Evolutionary conservation across 768 basidiomycete species (phyloP), one percentile per base, ranked within the genome.

Genomic region (Phaffia tasmanica): DNA sequence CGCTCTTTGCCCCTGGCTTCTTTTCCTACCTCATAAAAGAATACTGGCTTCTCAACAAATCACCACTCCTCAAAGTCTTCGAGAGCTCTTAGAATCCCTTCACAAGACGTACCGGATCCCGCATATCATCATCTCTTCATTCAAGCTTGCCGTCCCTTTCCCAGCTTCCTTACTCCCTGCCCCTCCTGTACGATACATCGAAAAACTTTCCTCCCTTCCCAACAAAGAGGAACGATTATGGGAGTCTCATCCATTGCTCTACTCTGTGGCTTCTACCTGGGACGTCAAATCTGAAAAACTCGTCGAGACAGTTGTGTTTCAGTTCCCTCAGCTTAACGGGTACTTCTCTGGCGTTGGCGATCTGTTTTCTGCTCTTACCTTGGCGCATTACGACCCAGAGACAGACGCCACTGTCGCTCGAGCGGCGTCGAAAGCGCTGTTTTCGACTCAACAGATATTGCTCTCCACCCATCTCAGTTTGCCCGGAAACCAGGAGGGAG

Each of bases 291-390:
- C 2, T 15, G 47, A 46, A n/a, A 8, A 46, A 47, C 59, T 16
- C 7, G 54, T 67, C 46, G 21, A 35, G n/a, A 67, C 66, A 18
- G 58, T 57, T 35, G n/a, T 69, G 23, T 84, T 84, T 72, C 81
- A 80, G 54, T 84, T 99, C 11, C 86, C 86, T 2, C 81, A 86
- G 32, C 81, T 97, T 55, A 83, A 86, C 6, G 93, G 92, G 15
- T 95, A 97, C 78, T 98, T 92, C 75, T 87, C 89, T 23, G 95
- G 95, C 29, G 93, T 95, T 15, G 95, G 95, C 21, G 95, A 99
- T 76, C 84, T 97, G 64, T 97, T 98, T 79, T 91, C 91, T 7
- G 88, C 94, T 1, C 83, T 97, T 64, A 83, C 93, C 30, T 80
- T 94, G 4, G 92, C 84, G 0, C 86, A 92, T 72, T 97, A 84